Evolutionary conservation across 495 filamentous ascomycete genomes (phyloP).

Genomic region (Penicillium daleae): DNA sequence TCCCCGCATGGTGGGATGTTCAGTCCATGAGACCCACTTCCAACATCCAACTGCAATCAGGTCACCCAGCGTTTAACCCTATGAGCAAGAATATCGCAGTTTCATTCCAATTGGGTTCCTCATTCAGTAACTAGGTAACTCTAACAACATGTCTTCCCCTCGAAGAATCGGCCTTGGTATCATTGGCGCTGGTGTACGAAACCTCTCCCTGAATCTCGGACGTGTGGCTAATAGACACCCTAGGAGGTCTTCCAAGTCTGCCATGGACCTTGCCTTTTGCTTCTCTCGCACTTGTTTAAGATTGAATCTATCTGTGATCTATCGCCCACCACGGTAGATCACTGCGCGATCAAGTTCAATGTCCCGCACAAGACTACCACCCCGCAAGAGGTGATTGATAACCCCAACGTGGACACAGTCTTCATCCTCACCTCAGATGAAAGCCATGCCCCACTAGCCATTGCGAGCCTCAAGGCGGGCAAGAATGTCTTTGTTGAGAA

Average conservation of each 20-base stretch:
- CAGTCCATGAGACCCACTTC: conserved; percentile 4
- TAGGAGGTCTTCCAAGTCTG: conserved; percentile 50
- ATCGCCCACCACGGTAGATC: conserved; percentile 34
- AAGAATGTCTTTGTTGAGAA: conserved; percentile 57
- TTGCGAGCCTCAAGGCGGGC: conserved; percentile 39
- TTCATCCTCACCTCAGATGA: conserved; percentile 47
- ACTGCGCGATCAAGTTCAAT: conserved; percentile 33
- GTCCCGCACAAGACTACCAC: conserved; percentile 28
- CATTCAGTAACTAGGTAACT: background rate
- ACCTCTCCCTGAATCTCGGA: background rate
- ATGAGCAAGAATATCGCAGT: background rate
- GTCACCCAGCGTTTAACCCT: background rate
- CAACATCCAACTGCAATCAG: background rate
- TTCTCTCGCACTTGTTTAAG: conserved; percentile 42
- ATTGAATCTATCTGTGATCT: conserved; percentile 47
- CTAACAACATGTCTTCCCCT: conserved; percentile 9
- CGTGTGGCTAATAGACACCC: conserved; percentile 2
- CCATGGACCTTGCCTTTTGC: conserved; percentile 47
- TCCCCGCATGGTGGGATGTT: conserved; percentile 6
- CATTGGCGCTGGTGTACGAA: conserved; percentile 41
- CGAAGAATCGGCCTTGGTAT: conserved; percentile 36
- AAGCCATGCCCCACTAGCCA: conserved; percentile 41
- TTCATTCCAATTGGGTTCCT: background rate
- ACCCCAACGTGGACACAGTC: conserved; percentile 48
- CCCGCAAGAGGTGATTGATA: conserved; percentile 32